Evolutionary conservation across 148 eudicot species (phyloP), one percentile per base, ranked within the genome.

Genomic region (Rhododendron ferrugineum): DNA sequence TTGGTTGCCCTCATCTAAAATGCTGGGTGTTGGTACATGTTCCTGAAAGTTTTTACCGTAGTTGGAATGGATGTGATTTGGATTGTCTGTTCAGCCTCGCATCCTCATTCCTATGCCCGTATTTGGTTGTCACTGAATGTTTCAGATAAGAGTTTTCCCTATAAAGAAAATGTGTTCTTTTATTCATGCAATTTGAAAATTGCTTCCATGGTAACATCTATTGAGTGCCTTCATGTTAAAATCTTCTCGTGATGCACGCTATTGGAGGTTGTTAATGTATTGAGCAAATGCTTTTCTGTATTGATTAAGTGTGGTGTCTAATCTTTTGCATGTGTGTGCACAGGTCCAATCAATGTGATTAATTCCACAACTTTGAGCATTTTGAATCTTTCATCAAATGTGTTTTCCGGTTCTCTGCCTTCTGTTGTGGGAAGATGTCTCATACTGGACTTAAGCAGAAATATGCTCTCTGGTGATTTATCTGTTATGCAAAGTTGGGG

Each of bases 281-380:
- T 85, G 58, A 54, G 58, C 58, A 54, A 54, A 54, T 54, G 16
- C 60, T 54, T 54, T 16, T 76, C 79, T 88, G 83, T 82, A 89
- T 84, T 20, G n/a, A 68, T 68, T 26, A 68, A 68, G 15, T 68
- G 16, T 28, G 36, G 74, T 30, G 74, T 44, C 82, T 78, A 52
- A 82, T 30, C 52, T 86, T 77, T 79, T 79, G 9, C 72, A 79
- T 68, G 49, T 88, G 46, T 81, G 10, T 82, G 11, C 85, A 58
- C 93, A 97, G 99, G 99, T 87, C 87, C 96, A 72, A 85, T 97
- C 87, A 91, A 80, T 66, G 90, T 79, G 81, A 90, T 97, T 84
- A 97, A 93, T 87, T 95, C 98, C n/a, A 91, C 99, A 66, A 93
- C 92, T 74, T 91, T 93, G 92, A 86, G 78, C 20, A 64, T 46